Evolutionary conservation across 257 asterid genomes (phyloP).

Genomic region (Solanum habrochaites): DNA sequence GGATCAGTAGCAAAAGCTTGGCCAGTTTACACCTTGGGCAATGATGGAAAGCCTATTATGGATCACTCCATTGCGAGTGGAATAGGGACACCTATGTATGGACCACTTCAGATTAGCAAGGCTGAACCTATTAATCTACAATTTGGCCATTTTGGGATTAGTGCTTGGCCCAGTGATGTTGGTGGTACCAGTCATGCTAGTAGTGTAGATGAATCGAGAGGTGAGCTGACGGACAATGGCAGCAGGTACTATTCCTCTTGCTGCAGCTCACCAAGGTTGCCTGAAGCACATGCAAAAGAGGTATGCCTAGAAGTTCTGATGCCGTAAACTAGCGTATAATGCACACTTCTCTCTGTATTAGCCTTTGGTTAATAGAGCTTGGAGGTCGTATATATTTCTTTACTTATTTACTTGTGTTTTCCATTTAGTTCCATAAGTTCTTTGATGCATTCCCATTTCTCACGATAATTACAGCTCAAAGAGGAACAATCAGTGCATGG

Average conservation of each 20-base stretch:
- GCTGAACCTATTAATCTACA: conserved; percentile 89
- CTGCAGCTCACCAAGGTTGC: conserved; percentile 84
- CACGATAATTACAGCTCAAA: conserved; percentile 52
- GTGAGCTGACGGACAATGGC: conserved; percentile 76
- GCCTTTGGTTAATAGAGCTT: background rate
- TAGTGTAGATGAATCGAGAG: conserved; percentile 79
- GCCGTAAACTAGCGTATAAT: background rate
- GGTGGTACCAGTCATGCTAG: conserved; percentile 91
- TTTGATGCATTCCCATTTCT: background rate
- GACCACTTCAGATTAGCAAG: conserved; percentile 69
- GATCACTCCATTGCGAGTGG: conserved; percentile 29
- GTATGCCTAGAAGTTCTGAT: conserved; percentile 15
- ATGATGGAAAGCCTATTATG: conserved; percentile 33
- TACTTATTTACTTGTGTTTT: background rate
- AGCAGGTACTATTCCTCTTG: conserved; percentile 82
- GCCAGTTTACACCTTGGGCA: conserved; percentile 64
- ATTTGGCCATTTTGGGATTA: conserved; percentile 89
- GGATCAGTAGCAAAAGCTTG: conserved; percentile 99
- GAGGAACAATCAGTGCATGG: conserved; percentile 91
- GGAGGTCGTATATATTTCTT: background rate
- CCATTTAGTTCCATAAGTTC: background rate
- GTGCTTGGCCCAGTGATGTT: conserved; percentile 89
- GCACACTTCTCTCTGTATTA: background rate
- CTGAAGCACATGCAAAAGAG: conserved; percentile 90
- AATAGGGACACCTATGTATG: conserved; percentile 64